Evolutionary conservation across 2,329 filamentous ascomycete genomes (phyloP).

Genomic region (Exophiala xenobiotica): DNA sequence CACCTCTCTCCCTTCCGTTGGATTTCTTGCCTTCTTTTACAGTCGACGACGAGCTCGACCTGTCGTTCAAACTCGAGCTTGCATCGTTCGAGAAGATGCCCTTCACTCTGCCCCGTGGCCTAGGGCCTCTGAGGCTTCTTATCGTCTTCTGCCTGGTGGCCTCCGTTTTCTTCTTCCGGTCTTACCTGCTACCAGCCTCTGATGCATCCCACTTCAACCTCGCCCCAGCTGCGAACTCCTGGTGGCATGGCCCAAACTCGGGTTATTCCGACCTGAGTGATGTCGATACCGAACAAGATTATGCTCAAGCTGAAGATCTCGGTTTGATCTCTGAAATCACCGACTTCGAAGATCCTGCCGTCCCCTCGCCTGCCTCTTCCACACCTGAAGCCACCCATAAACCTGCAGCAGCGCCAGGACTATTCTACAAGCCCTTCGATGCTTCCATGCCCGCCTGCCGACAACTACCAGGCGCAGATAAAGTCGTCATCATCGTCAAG

Average conservation of each 20-base stretch:
- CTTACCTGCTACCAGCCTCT: conserved; percentile 19
- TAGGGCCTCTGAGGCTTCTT: conserved; percentile 13
- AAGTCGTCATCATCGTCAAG: conserved; percentile 51
- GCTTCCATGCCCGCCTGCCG: conserved; percentile 16
- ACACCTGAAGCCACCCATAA: neutral
- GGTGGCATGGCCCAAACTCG: conserved; percentile 3
- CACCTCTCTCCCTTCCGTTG: too few species aligned
- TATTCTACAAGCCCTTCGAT: neutral
- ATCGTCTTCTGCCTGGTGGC: conserved; percentile 17
- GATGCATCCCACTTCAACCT: neutral
- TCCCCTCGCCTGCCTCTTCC: neutral
- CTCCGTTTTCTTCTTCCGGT: conserved; percentile 20
- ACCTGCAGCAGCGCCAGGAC: neutral
- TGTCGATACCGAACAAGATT: conserved; percentile 9
- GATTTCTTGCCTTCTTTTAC: too few species aligned
- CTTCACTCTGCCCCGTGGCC: conserved; percentile 20
- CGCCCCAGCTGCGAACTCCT: conserved; percentile 1
- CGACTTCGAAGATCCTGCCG: conserved; percentile 12
- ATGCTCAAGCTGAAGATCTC: neutral
- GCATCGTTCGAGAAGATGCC: conserved; percentile 12
- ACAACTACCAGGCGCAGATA: conserved; percentile 23
- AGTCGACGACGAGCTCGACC: too few species aligned
- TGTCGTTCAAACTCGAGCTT: too few species aligned
- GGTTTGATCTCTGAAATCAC: conserved; percentile 7
- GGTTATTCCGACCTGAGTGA: conserved; percentile 4